Evolutionary conservation across 306 rosid species (phyloP), one percentile per base, ranked within the genome.

Genomic region (Sindora glabra): DNA sequence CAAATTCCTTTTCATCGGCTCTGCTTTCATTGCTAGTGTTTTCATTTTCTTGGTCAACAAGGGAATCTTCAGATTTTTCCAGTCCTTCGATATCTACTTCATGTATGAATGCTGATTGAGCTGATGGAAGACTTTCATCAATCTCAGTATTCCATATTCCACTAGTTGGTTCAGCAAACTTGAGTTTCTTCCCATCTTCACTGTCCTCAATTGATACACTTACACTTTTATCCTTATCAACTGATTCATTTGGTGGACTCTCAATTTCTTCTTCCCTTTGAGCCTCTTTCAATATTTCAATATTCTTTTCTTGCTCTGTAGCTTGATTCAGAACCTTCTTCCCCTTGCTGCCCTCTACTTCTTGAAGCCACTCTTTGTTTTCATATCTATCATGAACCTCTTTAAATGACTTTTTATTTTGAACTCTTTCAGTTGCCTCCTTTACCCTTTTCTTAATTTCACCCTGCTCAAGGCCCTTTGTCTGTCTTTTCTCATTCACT

Each of bases 401-500:
- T 39, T 44, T 71, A 17, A 12, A 30, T 51, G 14, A 49, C 63
- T 57, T 74, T 71, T 70, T 74, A 58, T 62, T 10, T 27, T 73
- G 79, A 54, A 66, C 75, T 59, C 44, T 44, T 64, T 63, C 57
- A 37, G 15, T 25, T 25, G 57, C 51, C 55, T 73, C 68, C 21
- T 63, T 49, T 34, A 5, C 52, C 10, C 29, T 51, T 69, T 38
- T 46, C 41, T 56, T 75, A 26, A 37, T 53, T 49, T 52, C 67
- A 11, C 67, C 47, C 68, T 15, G 58, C 70, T 62, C 74, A 59
- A 64, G 13, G 45, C 51, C 34, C 66, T 41, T 62, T 49, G 56
- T 33, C 30, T 67, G 62, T 56, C 24, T 67, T 76, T 52, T 75
- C 50, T 65, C 73, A 67, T 63, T 70, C 66, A 75, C 75, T 38